Conservation (phyloP, 2,329 filamentous ascomycete species). For the Sporothrix pseudoabietina region DNA sequence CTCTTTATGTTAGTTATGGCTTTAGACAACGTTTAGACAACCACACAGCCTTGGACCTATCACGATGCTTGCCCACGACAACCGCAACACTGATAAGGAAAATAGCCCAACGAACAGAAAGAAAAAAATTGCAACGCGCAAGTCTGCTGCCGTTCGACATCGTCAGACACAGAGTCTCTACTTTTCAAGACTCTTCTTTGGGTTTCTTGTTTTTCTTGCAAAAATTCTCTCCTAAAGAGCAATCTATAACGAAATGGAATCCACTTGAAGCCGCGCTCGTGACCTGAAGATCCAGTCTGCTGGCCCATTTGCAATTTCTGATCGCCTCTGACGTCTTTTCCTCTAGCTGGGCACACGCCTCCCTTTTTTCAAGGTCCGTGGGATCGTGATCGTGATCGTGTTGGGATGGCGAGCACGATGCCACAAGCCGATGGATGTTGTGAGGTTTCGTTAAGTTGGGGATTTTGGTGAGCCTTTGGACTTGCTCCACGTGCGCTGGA, state of each 20-base stretch:
- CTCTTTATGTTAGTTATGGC: constrained; percentile 32
- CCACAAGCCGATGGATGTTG: not conserved
- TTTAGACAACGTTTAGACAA: constrained; percentile 35
- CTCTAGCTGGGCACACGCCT: not conserved
- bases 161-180: not conserved
- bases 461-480: not conserved
- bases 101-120: too few species aligned
- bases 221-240: constrained; percentile 27
- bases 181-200: not conserved
- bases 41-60: constrained; percentile 33
- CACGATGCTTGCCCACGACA: constrained; percentile 27
- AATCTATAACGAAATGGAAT: constrained; percentile 33
- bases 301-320: constrained; percentile 17
- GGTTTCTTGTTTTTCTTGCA: not conserved
- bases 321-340: constrained; percentile 8
- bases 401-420: not conserved
- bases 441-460: not conserved
- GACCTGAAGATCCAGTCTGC: constrained; percentile 22
- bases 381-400: too few species aligned
- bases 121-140: not conserved
- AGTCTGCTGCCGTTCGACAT: not conserved
- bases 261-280: constrained; percentile 31
- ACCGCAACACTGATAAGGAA: constrained; percentile 20
- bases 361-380: not conserved
- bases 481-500: constrained; percentile 25